Conservation (phyloP, 202 grass and related monocot genomes). For the Musa balbisiana region DNA sequence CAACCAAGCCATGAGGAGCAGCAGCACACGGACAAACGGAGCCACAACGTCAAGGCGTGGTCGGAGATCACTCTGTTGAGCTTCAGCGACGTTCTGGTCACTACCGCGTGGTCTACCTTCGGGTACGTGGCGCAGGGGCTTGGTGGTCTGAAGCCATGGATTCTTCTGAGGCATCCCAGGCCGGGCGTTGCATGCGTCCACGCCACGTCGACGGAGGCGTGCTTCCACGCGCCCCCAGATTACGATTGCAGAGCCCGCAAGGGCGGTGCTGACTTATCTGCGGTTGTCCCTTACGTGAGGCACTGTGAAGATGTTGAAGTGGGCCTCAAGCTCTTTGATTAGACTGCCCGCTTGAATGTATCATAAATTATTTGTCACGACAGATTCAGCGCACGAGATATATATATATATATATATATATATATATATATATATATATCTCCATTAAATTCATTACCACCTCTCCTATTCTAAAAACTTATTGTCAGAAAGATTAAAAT, state of each 20-base stretch:
- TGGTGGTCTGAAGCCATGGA: neutral
- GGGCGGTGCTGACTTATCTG: slow-evolving; percentile 19
- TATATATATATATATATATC: no score
- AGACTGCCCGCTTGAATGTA: neutral
- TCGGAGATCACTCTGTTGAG: slow-evolving; percentile 7
- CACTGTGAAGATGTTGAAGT: slow-evolving; percentile 42
- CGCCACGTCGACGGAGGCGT: slow-evolving; percentile 34
- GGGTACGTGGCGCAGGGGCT: slow-evolving; percentile 4
- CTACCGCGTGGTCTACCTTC: neutral
- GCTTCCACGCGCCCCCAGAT: slow-evolving; percentile 42
- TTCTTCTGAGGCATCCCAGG: neutral
- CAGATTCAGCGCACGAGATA: no score
- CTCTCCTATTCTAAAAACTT: no score
- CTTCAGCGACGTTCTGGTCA: neutral
- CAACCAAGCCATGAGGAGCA: slow-evolving; percentile 8
- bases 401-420: no score
- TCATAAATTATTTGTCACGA: no score
- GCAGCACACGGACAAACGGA: neutral
- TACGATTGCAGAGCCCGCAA: slow-evolving; percentile 18
- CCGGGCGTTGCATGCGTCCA: neutral
- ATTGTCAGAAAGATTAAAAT: no score
- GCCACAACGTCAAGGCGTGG: neutral
- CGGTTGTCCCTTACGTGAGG: slow-evolving; percentile 28
- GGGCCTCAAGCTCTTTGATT: slow-evolving; percentile 46
- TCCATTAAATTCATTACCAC: no score